phyloP scores from a whole-genome alignment of 1,284 basidiomycete species.

The Mycena citricolor region DNA sequence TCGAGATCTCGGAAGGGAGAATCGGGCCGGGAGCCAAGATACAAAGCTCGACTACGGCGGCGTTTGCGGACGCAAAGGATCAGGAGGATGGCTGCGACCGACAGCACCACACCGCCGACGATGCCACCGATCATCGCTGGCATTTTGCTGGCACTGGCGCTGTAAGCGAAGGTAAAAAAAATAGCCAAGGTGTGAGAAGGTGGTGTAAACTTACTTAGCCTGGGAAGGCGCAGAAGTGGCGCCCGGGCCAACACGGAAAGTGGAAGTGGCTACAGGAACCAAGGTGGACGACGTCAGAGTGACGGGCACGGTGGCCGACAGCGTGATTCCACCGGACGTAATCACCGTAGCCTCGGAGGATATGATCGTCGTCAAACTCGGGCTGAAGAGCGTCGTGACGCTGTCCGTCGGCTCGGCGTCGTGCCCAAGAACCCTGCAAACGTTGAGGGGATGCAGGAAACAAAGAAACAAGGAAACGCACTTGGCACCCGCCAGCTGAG shows the following conservation, averaged over 20 bases:
- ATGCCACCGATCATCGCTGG: conserved; percentile 10
- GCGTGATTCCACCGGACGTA: too few relatives aligned
- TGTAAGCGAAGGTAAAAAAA: not conserved
- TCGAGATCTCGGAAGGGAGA: conserved; percentile 16
- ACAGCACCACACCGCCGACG: conserved; percentile 13
- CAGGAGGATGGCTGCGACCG: conserved; percentile 8
- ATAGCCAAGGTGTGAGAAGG: not conserved
- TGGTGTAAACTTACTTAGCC: conserved; percentile 1
- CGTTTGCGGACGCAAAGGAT: conserved; percentile 21
- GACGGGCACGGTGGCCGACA: not conserved
- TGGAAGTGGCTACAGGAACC: too few relatives aligned
- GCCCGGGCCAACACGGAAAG: not conserved
- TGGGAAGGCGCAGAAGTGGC: not conserved
- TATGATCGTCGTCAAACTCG: too few relatives aligned
- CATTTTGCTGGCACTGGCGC: conserved; percentile 1
- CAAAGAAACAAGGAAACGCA: too few relatives aligned
- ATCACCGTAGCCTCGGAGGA: too few relatives aligned
- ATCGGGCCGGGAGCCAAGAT: conserved; percentile 18
- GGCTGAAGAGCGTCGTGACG: too few relatives aligned
- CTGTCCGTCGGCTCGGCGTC: too few relatives aligned
- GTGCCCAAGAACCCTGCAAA: too few relatives aligned
- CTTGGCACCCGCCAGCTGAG: too few relatives aligned
- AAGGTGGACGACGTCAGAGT: not conserved
- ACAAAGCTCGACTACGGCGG: conserved; percentile 17
- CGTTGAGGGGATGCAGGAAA: too few relatives aligned